Percentiles rank a stretch among this genome's conserved stretches.
Conservation (phyloP, 2,329 filamentous ascomycete species). For the Diplodia scrobiculata region DNA sequence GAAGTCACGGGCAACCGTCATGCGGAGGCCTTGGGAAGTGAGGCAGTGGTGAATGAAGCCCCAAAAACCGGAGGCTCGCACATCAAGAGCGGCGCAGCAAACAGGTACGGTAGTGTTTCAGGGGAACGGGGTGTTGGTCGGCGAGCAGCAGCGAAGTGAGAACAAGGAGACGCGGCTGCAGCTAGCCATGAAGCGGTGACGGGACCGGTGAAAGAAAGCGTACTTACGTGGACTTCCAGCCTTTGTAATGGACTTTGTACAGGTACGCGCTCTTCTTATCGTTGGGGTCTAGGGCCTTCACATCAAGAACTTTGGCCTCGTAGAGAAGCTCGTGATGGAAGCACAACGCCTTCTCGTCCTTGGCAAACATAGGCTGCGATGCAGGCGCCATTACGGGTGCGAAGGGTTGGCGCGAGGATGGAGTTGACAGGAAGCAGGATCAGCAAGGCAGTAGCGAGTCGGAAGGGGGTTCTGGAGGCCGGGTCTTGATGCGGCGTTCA, state of each 20-base stretch:
- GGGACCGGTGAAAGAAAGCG: slow-evolving; percentile 22
- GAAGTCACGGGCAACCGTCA: slow-evolving; percentile 6
- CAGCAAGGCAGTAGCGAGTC: slow-evolving; percentile 10
- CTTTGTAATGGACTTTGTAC: slow-evolving; percentile 97
- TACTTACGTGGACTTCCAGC: slow-evolving; percentile 94
- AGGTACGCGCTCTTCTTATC: slow-evolving; percentile 75
- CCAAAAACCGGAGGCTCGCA: background rate
- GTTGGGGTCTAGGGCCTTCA: slow-evolving; percentile 61
- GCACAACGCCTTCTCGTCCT: slow-evolving; percentile 91
- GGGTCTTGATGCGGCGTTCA: slow-evolving; percentile 22
- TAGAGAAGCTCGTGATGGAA: slow-evolving; percentile 98
- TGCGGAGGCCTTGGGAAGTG: background rate
- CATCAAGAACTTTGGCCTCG: slow-evolving; percentile 91
- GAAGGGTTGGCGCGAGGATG: slow-evolving; percentile 10
- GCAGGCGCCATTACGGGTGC: slow-evolving; percentile 61
- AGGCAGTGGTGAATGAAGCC: background rate
- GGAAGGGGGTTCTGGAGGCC: background rate
- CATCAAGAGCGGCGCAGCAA: slow-evolving; percentile 10
- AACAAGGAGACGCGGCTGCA: slow-evolving; percentile 13
- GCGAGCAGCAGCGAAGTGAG: slow-evolving; percentile 32
- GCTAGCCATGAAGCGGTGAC: slow-evolving; percentile 14
- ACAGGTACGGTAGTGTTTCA: background rate
- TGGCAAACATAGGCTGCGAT: slow-evolving; percentile 58
- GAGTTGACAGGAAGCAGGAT: slow-evolving; percentile 8
- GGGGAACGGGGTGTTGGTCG: slow-evolving; percentile 22